Percentiles rank a stretch among this genome's conserved stretches.
phyloP scores from a whole-genome alignment of 768 basidiomycete species.

The Cystobasidium onofrii region DNA sequence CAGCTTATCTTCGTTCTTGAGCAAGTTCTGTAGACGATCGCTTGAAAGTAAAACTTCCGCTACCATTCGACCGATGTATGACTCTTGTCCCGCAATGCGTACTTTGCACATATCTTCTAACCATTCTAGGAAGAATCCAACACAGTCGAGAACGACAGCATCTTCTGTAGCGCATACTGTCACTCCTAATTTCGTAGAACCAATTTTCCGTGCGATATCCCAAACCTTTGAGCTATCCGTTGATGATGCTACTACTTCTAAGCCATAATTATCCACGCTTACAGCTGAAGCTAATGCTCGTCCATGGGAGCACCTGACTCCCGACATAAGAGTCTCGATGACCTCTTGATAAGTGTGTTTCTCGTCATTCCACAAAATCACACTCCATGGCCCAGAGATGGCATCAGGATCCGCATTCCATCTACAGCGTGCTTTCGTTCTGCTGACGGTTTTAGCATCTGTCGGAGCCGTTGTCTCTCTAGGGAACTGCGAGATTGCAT shows the following conservation, averaged over 20 bases:
- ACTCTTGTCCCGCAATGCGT: constrained; percentile 12
- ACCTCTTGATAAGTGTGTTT: constrained; percentile 90
- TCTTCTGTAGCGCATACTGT: constrained; percentile 87
- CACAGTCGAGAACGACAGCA: constrained; percentile 53
- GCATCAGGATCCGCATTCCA: constrained; percentile 60
- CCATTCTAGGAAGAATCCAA: constrained; percentile 24
- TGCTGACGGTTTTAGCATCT: constrained; percentile 69
- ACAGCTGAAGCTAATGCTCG: constrained; percentile 57
- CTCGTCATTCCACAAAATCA: constrained; percentile 93
- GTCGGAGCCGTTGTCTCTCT: constrained; percentile 45
- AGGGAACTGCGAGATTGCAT: not conserved
- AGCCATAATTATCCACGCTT: constrained; percentile 58
- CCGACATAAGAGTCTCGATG: constrained; percentile 58
- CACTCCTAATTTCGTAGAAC: constrained; percentile 83
- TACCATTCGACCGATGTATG: constrained; percentile 8
- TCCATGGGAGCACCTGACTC: constrained; percentile 53
- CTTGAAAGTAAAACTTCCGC: constrained; percentile 10
- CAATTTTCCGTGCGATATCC: constrained; percentile 67
- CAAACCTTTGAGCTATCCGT: constrained; percentile 53
- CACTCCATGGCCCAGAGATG: constrained; percentile 53
- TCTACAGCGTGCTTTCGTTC: constrained; percentile 67
- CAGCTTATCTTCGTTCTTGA: constrained; percentile 42
- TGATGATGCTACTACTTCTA: constrained; percentile 48
- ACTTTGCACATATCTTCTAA: constrained; percentile 23
- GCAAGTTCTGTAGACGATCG: constrained; percentile 30